These are phyloP conservation scores for Sideroxylon spinosum DNA, from an alignment of 179 eudicot species.

Conservation along the genomic window DNA sequence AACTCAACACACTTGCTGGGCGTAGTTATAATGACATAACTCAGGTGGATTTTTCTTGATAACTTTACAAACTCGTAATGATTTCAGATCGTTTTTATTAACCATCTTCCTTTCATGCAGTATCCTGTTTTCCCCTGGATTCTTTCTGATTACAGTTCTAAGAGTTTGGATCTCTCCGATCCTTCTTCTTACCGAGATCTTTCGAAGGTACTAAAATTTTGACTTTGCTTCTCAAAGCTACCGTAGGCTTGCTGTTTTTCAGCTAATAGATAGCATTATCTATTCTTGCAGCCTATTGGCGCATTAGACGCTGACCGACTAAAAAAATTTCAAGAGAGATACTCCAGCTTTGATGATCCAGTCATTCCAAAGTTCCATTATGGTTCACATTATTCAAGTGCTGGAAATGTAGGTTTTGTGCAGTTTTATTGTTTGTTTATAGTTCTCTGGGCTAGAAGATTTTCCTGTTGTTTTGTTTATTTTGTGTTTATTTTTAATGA, in stretches of 20 bases:
- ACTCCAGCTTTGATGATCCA: conserved; percentile 88
- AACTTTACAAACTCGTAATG: neutral
- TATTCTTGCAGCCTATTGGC: conserved; percentile 75
- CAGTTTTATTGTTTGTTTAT: too few species aligned
- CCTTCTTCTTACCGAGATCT: conserved; percentile 91
- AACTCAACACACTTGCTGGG: conserved; percentile 96
- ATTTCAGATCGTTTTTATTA: conserved; percentile 12
- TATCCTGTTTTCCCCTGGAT: conserved; percentile 99
- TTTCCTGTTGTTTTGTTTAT: neutral
- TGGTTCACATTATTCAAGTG: conserved; percentile 98
- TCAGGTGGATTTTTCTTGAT: conserved; percentile 50
- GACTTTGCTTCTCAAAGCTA: conserved; percentile 5
- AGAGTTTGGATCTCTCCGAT: conserved; percentile 63
- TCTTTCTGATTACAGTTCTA: conserved; percentile 83
- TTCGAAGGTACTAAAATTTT: conserved; percentile 59
- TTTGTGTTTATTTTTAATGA: too few species aligned
- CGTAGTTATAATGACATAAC: conserved; percentile 98
- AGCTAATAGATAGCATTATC: conserved; percentile 19
- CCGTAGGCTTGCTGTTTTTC: neutral
- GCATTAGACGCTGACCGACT: conserved; percentile 85
- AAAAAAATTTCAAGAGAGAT: conserved; percentile 86
- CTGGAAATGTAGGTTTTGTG: conserved; percentile 69
- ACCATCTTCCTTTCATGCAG: conserved; percentile 46
- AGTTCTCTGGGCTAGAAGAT: too few species aligned
- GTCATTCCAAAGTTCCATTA: conserved; percentile 95